These are phyloP conservation scores for Lycium ferocissimum DNA, from an alignment of 257 asterid genomes.

Conservation along the genomic window DNA sequence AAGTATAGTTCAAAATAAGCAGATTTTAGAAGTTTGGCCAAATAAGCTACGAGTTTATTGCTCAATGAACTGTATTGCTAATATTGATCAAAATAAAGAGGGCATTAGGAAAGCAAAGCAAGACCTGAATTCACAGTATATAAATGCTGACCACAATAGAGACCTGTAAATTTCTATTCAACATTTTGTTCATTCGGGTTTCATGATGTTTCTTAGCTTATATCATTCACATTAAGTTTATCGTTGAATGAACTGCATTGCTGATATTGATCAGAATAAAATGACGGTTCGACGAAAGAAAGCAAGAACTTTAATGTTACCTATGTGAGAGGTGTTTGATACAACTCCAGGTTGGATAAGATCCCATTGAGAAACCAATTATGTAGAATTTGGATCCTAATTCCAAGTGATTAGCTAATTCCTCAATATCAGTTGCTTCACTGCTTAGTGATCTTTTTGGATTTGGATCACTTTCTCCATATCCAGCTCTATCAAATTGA, in stretches of 20 bases:
- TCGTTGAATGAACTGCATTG: not conserved
- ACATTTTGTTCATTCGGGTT: not conserved
- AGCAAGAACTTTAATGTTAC: conserved; percentile 37
- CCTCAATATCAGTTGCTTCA: conserved; percentile 85
- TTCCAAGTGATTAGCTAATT: conserved; percentile 73
- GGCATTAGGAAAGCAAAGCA: too few relatives aligned
- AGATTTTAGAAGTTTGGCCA: too few relatives aligned
- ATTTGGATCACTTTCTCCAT: conserved; percentile 94
- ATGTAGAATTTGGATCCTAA: conserved; percentile 72
- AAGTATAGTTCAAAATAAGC: too few relatives aligned
- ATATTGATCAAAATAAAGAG: too few relatives aligned
- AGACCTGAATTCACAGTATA: not conserved
- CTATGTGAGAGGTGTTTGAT: conserved; percentile 73
- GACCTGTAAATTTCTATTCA: not conserved
- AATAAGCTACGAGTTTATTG: too few relatives aligned
- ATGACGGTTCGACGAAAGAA: not conserved
- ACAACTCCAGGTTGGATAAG: conserved; percentile 84
- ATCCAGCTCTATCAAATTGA: conserved; percentile 87
- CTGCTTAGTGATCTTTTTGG: conserved; percentile 72
- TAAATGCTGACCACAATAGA: not conserved
- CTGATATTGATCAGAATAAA: not conserved
- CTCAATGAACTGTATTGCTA: too few relatives aligned
- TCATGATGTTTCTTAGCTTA: not conserved
- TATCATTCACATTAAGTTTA: not conserved
- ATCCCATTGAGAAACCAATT: conserved; percentile 84